phyloP scores from a whole-genome alignment of 345 rosid genomes.

The Draba incana region DNA sequence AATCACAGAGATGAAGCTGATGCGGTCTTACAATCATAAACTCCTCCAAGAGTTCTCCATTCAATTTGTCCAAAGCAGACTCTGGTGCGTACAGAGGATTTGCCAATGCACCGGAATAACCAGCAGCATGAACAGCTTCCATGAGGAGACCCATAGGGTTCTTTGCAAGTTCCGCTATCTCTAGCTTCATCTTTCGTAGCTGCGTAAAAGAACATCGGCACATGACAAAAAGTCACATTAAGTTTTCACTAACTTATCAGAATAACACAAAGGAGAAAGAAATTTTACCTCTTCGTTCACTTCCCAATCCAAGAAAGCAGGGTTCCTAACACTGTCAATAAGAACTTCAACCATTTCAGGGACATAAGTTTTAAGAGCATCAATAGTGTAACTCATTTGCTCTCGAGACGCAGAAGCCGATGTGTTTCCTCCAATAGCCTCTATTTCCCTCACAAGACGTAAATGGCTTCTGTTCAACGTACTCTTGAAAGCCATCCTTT shows the following conservation, averaged over 20 bases:
- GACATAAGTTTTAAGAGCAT: conserved; percentile 69
- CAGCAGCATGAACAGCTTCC: conserved; percentile 79
- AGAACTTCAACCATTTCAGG: conserved; percentile 82
- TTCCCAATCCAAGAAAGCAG: conserved; percentile 87
- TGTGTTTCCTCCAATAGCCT: conserved; percentile 76
- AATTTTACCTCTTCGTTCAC: conserved; percentile 67
- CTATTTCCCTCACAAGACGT: conserved; percentile 70
- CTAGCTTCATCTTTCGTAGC: conserved; percentile 63
- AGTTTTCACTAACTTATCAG: background rate
- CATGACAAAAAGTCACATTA: conserved; percentile 5
- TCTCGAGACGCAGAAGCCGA: conserved; percentile 71
- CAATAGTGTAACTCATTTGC: conserved; percentile 71
- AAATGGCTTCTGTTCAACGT: conserved; percentile 65
- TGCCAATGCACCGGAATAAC: conserved; percentile 65
- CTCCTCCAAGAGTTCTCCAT: conserved; percentile 58
- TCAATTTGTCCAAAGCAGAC: conserved; percentile 53
- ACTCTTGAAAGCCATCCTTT: conserved; percentile 83
- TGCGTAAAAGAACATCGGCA: conserved; percentile 34
- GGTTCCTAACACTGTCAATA: conserved; percentile 69
- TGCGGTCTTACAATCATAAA: conserved; percentile 60
- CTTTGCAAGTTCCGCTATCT: conserved; percentile 56
- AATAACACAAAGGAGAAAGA: background rate
- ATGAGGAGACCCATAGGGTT: conserved; percentile 71
- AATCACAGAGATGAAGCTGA: conserved; percentile 10
- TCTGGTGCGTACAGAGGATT: conserved; percentile 71